Conservation (phyloP, 2,329 filamentous ascomycete genomes). For the Emericellopsis atlantica region DNA sequence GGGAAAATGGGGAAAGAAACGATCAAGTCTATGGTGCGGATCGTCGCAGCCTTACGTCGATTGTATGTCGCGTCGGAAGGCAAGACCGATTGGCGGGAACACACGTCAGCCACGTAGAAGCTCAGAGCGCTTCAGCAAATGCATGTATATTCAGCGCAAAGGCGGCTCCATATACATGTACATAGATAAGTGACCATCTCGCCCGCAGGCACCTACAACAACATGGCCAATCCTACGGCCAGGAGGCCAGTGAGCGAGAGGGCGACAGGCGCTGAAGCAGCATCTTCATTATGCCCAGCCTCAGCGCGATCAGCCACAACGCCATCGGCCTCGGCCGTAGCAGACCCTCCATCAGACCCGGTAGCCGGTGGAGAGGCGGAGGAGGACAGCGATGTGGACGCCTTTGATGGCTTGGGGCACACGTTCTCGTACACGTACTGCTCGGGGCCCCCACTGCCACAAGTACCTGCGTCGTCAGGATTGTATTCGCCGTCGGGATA, state of each 20-base stretch:
- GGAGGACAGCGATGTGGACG: constrained; percentile 1
- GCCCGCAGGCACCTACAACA: constrained; percentile 6
- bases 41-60: no score
- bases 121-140: no score
- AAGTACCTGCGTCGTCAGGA: constrained; percentile 7
- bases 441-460: constrained; percentile 9
- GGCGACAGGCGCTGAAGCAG: constrained; percentile 7
- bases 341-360: neutral
- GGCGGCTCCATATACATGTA: neutral
- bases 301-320: constrained; percentile 1
- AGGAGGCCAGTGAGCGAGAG: constrained; percentile 7
- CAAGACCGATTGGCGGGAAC: no score
- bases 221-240: constrained; percentile 7
- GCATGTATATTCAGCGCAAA: no score
- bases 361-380: constrained; percentile 1
- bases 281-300: constrained; percentile 5
- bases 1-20: no score
- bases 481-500: constrained; percentile 14
- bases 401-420: constrained; percentile 12
- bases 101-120: no score
- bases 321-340: neutral
- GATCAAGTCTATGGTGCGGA: no score
- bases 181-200: neutral
- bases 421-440: constrained; percentile 16
- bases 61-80: no score